Evolutionary conservation across 2,329 filamentous ascomycete genomes (phyloP).

Genomic region (Fusarium humuli): DNA sequence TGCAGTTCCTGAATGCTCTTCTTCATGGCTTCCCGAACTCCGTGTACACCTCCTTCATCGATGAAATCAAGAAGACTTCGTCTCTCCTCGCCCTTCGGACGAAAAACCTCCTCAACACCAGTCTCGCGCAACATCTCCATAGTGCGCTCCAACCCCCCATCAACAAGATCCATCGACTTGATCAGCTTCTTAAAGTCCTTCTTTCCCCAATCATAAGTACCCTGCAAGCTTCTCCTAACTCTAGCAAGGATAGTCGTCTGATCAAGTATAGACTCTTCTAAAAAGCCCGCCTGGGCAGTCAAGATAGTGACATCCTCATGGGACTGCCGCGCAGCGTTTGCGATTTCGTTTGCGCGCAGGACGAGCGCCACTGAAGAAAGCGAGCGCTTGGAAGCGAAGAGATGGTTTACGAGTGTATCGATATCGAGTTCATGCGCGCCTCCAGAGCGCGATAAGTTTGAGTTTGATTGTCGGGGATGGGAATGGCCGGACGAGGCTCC

Average conservation of each 20-base stretch:
- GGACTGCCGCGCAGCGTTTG: conserved; percentile 77
- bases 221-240: conserved; percentile 63
- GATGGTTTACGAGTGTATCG: conserved; percentile 83
- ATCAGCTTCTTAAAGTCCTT: conserved; percentile 72
- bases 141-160: conserved; percentile 72
- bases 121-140: conserved; percentile 74
- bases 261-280: conserved; percentile 70
- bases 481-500: conserved; percentile 51
- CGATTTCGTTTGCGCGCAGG: conserved; percentile 86
- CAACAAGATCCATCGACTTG: conserved; percentile 73
- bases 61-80: conserved; percentile 81
- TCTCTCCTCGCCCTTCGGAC: conserved; percentile 67
- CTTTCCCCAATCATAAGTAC: conserved; percentile 68
- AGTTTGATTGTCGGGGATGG: conserved; percentile 44
- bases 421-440: conserved; percentile 55
- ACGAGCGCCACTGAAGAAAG: conserved; percentile 86
- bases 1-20: conserved; percentile 77
- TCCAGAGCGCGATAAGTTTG: conserved; percentile 17
- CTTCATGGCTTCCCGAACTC: conserved; percentile 74
- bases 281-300: conserved; percentile 74
- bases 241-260: conserved; percentile 65
- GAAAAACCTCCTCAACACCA: conserved; percentile 71
- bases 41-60: conserved; percentile 76
- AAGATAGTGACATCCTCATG: conserved; percentile 84
- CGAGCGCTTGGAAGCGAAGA: conserved; percentile 88